Evolutionary conservation across 352 stramenopile species (phyloP), one percentile per base, ranked within the genome.

Genomic region (Phytophthora podocarpi): DNA sequence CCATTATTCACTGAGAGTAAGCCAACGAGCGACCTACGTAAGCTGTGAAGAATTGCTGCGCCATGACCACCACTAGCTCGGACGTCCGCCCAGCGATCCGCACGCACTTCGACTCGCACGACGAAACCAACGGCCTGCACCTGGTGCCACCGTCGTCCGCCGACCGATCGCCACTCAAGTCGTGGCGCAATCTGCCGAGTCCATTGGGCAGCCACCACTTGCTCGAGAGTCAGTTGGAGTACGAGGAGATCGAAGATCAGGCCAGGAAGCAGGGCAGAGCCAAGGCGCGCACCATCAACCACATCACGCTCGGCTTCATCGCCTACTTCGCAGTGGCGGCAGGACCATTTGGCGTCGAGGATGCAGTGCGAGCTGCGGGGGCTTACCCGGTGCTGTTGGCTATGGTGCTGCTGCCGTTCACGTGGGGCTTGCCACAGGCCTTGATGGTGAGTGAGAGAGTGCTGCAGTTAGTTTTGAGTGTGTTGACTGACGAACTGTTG

Each of bases 261-360:
- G 49, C 63, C 8, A 35, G 59, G 11, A 70, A 52, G 27, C 62
- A 70, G 13, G 57, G 70, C 6, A 55, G 59, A 37, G 28, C 35
- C 27, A 87, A 88, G 59, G 35, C 62, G 24, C 84, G 86, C 23
- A 93, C 82, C 16, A 91, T 95, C 58, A 92, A 84, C 72, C 82
- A 89, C 74, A 73, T 93, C 34, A 90, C 82, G 35, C 68, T 95
- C 6, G 86, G 84, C 32, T 93, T 93, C 64, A 91, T 95, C 47
- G 84, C 86, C 34, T 95, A 91, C 71, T 91, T 95, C 47, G 82
- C 86, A 4, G 84, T 95, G 10, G 85, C 84, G 2, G 79, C 82
- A 10, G 86, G 86, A 2, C 84, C 86, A 1, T 95, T 93, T 46
- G 86, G 86, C 3, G 76, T 95, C 9, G 86, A 95, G 48, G 81